Base-by-base conservation (phyloP, 2,329 filamentous ascomycete genomes). In the Ophiostoma quercus region DNA sequence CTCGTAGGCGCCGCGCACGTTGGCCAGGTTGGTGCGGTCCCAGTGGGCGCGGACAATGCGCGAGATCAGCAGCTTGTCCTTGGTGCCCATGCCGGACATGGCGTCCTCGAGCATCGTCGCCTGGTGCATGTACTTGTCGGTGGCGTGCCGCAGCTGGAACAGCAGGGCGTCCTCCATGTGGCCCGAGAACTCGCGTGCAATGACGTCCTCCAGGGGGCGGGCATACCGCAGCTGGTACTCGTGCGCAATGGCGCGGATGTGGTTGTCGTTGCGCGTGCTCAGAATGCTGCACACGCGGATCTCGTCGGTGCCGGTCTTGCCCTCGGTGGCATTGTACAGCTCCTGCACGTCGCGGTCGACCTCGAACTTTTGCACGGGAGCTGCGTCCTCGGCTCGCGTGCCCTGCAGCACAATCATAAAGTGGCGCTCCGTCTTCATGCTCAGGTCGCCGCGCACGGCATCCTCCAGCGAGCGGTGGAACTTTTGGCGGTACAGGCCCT, bases 121-220 rank as follows among this genome's bases (percentile, higher is more conserved):
- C 75, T 96, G 94, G 73, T 92, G 89, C 84, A 92, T 90, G 71
- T 92, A 92, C 74, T 90, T 92, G 79, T 97, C 92, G 6, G 86
- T 82, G 2, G 91, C 94, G 14, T 89, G 84, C 12, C 85, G 85
- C n/a, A 97, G 82, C 78, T 97, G 92, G 77, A 88, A 88, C 34
- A 95, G 80, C 0, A 98, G 84, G 0, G 92, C 92, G 19, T 92
- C 87, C 77, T 94, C 84, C 93, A 98, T 97, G 77, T 98, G 94
- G 0, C 94, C 94, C 0, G 89, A 91, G 79, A 97, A 97, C 76
- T 95, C 88, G 81, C 87, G 90, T 72, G 88, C 87, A 74, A 98
- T 88, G 67, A 92, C 88, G 43, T 87, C 85, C 73, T 92, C 88
- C 1, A 98, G 83, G 14, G 86, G 82, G 54, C 85, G 85, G 25